These are phyloP conservation scores for Wallacemonas sp. DNA, from an alignment of 208 protist genomes.

Conservation along the genomic window DNA sequence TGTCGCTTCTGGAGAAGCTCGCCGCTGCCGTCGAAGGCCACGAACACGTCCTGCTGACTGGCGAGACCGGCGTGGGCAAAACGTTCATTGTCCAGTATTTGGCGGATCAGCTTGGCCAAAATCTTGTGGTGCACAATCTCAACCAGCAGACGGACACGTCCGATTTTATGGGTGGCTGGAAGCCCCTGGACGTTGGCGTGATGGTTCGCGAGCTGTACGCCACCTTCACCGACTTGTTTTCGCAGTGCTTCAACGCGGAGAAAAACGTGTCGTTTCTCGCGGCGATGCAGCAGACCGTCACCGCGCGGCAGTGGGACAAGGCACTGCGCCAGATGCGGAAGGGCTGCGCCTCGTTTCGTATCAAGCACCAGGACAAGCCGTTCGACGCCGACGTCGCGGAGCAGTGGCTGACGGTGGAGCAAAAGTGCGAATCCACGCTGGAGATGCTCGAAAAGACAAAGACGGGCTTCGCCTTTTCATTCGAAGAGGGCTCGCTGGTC, in stretches of 20 bases:
- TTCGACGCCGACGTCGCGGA: slow-evolving; percentile 29
- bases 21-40: slow-evolving; percentile 84
- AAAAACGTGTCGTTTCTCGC: slow-evolving; percentile 84
- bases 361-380: slow-evolving; percentile 47
- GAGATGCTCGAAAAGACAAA: slow-evolving; percentile 66
- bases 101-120: slow-evolving; percentile 86
- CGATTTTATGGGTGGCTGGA: slow-evolving; percentile 99
- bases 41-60: slow-evolving; percentile 98
- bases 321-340: slow-evolving; percentile 77
- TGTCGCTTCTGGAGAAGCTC: slow-evolving; percentile 96
- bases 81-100: slow-evolving; percentile 94
- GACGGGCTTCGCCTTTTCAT: slow-evolving; percentile 97
- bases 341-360: slow-evolving; percentile 62
- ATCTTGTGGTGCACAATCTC: slow-evolving; percentile 98
- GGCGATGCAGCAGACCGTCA: slow-evolving; percentile 58
- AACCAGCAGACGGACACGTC: slow-evolving; percentile 98
- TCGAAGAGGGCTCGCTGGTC: slow-evolving; percentile 98
- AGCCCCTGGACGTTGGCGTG: slow-evolving; percentile 96
- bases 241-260: slow-evolving; percentile 90
- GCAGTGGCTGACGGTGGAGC: slow-evolving; percentile 67
- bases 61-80: slow-evolving; percentile 98
- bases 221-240: slow-evolving; percentile 94
- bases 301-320: slow-evolving; percentile 63
- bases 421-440: slow-evolving; percentile 24
- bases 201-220: slow-evolving; percentile 68